Evolutionary conservation across 257 asterid species (phyloP), one percentile per base, ranked within the genome.

Genomic region (Osmanthus fragrans): DNA sequence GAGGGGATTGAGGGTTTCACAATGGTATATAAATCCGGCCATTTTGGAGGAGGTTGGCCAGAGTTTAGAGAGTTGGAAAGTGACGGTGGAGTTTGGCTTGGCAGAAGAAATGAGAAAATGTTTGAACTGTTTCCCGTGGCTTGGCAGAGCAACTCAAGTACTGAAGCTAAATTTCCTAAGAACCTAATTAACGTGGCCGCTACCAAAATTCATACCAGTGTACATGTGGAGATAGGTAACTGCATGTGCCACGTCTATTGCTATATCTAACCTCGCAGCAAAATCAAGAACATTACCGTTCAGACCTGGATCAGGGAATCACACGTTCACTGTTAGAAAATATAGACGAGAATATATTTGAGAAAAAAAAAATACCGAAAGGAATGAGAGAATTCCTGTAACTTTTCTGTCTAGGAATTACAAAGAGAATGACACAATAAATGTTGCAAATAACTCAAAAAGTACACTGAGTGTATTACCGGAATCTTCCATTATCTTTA

Each of bases 161-260:
- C 64, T 13, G 15, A 78, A 72, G 68, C 58, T 9, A 60, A 70
- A 45, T 18, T 79, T 37, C 63, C n/a, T 29, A 65, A 34, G 16
- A n/a, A 66, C 9, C 18, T 9, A 21, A 58, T n/a, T 2, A 71
- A 2, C 10, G 23, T 11, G 49, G 76, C 45, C 40, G 39, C 45
- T 5, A 40, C 4, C 34, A 65, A 67, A 79, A 23, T 30, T 15
- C 49, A 49, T 75, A 94, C 99, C 98, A 87, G 92, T 85, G 86
- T 95, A 96, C 86, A 80, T 90, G 79, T 96, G 99, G 75, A 96
- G 92, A 83, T 96, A 96, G 25, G 99, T 90, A 65, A 96, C 81
- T 27, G 99, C 98, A 69, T 96, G 99, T 27, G 97, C 98, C 72
- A 96, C 99, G 73, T 93, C 99, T 65, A 88, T 93, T 49, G 97